A percentile compares a stretch with the other conserved stretches of the same genome.
Evolutionary conservation across 2,329 filamentous ascomycete species (phyloP).

Genomic region (Xylaria sp.): DNA sequence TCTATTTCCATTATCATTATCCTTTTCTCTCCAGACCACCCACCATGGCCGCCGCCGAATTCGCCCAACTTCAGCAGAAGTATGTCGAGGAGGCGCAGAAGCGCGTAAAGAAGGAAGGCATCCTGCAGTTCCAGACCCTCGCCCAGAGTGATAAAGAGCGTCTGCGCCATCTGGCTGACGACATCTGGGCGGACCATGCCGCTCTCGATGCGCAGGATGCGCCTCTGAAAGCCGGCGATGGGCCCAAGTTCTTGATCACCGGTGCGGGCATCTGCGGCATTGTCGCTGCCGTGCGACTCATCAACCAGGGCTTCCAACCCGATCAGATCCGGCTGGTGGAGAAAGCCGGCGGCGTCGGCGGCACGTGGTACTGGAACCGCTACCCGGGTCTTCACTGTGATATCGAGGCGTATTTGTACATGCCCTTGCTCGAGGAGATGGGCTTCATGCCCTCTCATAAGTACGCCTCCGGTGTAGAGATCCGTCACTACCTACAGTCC

Average conservation of each 20-base stretch:
- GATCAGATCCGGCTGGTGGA: conserved; percentile 41
- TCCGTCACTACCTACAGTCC: conserved; percentile 41
- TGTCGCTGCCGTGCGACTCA: conserved; percentile 29
- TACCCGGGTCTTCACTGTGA: conserved; percentile 52
- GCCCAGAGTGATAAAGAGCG: conserved; percentile 25
- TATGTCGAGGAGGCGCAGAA: conserved; percentile 29
- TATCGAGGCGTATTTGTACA: conserved; percentile 54
- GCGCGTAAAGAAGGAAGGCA: conserved; percentile 28
- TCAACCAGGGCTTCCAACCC: conserved; percentile 33
- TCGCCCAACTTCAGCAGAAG: conserved; percentile 25
- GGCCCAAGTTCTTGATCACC: conserved; percentile 29
- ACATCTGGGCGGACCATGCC: conserved; percentile 30
- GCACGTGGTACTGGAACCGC: conserved; percentile 49
- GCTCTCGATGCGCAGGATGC: conserved; percentile 26
- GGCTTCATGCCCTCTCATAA: conserved; percentile 51
- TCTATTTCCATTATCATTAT: background rate
- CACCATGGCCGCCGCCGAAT: conserved; percentile 23
- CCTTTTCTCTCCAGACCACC: background rate
- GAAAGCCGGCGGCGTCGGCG: conserved; percentile 41
- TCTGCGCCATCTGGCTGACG: conserved; percentile 29
- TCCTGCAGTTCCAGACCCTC: conserved; percentile 25
- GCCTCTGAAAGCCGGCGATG: conserved; percentile 23
- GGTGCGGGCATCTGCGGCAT: conserved; percentile 29
- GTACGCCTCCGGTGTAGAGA: conserved; percentile 34
- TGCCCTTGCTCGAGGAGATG: conserved; percentile 56